Evolutionary conservation across 108 stramenopile species (phyloP).

Genomic region (Pseudonitzschia delicatissima): DNA sequence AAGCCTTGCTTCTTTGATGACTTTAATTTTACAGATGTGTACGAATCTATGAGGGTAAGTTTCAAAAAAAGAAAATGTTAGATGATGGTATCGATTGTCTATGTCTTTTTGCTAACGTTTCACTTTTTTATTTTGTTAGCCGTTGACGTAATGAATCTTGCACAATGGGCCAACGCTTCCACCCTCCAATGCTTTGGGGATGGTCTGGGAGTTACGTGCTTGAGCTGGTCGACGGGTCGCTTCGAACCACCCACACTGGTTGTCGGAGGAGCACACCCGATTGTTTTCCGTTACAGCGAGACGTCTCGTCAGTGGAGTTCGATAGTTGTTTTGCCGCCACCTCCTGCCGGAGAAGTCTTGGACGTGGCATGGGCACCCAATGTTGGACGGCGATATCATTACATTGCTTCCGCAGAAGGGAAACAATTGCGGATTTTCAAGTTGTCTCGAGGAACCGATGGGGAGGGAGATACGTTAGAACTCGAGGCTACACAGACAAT

Average conservation of each 20-base stretch:
- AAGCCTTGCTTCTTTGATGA: not conserved
- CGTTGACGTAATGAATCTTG: conserved; percentile 88
- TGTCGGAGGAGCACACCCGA: conserved; percentile 63
- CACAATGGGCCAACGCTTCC: conserved; percentile 82
- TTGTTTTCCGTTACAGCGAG: conserved; percentile 69
- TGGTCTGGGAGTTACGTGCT: conserved; percentile 62
- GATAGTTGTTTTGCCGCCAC: conserved; percentile 46
- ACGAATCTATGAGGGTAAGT: conserved; percentile 18
- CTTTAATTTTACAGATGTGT: conserved; percentile 2
- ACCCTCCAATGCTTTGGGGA: conserved; percentile 45
- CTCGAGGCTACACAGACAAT: conserved; percentile 61
- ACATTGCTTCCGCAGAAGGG: conserved; percentile 71
- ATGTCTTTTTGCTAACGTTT: not conserved
- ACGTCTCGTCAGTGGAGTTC: conserved; percentile 63
- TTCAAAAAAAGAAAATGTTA: not conserved
- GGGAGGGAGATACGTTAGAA: conserved; percentile 36
- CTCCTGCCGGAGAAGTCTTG: conserved; percentile 53
- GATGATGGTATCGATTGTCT: not conserved
- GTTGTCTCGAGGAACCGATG: conserved; percentile 20
- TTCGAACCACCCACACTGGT: conserved; percentile 91
- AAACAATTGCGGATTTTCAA: conserved; percentile 43
- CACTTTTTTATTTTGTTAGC: conserved; percentile 44
- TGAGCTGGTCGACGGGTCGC: conserved; percentile 87
- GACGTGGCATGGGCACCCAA: conserved; percentile 95
- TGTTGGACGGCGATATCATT: conserved; percentile 88